Evolutionary conservation across 2,329 filamentous ascomycete genomes (phyloP).

Genomic region (Lomentospora prolificans): DNA sequence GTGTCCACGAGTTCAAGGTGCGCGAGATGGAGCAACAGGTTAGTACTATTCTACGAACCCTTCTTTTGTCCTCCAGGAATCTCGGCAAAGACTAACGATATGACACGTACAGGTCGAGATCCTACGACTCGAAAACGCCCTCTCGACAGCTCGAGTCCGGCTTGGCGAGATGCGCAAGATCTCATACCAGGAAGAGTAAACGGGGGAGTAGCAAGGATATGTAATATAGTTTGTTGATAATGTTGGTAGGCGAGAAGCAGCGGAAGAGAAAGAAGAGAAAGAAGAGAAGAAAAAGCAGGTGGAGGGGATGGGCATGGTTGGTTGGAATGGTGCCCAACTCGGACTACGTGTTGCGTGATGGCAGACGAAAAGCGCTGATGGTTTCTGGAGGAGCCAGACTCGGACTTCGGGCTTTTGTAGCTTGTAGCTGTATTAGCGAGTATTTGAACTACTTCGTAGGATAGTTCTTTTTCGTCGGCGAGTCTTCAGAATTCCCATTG

Average conservation of each 20-base stretch:
- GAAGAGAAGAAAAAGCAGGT: neutral
- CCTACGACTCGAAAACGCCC: conserved; percentile 80
- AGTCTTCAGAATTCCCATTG: too few species aligned
- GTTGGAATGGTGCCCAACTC: neutral
- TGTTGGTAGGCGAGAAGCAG: neutral
- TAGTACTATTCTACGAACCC: conserved; percentile 17
- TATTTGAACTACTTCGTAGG: neutral
- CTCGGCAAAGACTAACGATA: neutral
- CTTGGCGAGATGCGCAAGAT: conserved; percentile 98
- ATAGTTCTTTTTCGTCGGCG: neutral
- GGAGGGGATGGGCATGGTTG: neutral
- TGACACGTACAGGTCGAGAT: conserved; percentile 64
- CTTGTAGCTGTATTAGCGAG: neutral
- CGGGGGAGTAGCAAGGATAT: neutral
- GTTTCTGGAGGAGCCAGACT: too few species aligned
- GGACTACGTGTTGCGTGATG: too few species aligned
- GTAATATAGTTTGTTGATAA: neutral
- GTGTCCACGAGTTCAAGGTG: conserved; percentile 95
- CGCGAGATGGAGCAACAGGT: conserved; percentile 99
- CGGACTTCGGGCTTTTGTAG: too few species aligned
- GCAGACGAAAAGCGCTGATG: too few species aligned
- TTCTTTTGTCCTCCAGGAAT: too few species aligned
- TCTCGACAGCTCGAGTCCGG: conserved; percentile 68
- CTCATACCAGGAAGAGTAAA: conserved; percentile 70
- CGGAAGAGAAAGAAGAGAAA: neutral